Evolutionary conservation across 768 basidiomycete genomes (phyloP), one percentile per base, ranked within the genome.

Genomic region (Tubosaeta sp.): DNA sequence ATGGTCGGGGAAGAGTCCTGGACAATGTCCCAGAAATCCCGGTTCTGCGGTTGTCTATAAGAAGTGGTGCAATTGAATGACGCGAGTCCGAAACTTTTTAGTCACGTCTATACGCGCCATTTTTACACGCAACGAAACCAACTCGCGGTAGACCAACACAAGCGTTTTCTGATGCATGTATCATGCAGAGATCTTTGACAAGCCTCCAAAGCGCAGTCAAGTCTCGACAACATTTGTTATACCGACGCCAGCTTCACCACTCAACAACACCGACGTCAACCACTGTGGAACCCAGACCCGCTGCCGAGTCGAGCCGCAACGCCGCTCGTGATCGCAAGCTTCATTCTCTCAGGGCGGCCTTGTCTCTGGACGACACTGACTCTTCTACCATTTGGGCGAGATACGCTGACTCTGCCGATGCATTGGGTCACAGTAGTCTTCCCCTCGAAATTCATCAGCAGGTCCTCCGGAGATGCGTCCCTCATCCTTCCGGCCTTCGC

Each of bases 391-490:
- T 87, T 19, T 90, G 87, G 88, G 65, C 72, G 25, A 69, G 72
- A 59, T 91, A 91, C 67, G 69, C 73, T 47, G 81, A 80, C 52
- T 70, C 86, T 44, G 66, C 85, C 46, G 72, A 73, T 54, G 63
- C 71, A 49, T 60, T 77, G 36, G 81, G 76, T 30, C 68, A 72
- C 55, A 69, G 77, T 27, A 64, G 64, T 13, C 69, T 90, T 35
- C 85, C 88, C 12, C 65, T 86, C 22, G 75, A 84, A 54, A 54
- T 85, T 18, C 88, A 90, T 69, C 85, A 83, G 59, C 69, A 73
- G 35, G 86, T 87, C 49, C 77, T 91, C 19, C 80, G 86, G 35
- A 79, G 74, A 52, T 88, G 86, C 59, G 79, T 82, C 1, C 78
- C 78, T 4, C 62, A 78, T 2, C 67, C 73, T 25, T 59, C 68